Conservation (phyloP, 225 moss, liverwort and hornwort species). For the Rhytidiadelphus loreus region DNA sequence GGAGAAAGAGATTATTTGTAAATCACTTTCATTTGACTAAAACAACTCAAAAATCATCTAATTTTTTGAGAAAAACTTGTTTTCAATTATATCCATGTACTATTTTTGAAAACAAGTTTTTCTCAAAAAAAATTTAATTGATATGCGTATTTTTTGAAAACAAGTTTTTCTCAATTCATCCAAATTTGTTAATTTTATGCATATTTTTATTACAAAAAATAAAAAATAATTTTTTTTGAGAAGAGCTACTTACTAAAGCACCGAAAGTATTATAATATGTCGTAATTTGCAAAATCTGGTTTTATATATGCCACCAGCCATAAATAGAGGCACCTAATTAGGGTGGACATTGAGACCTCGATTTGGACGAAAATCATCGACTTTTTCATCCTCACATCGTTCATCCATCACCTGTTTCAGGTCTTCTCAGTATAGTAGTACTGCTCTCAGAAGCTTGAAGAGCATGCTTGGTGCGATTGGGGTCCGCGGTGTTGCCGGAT, state of each 20-base stretch:
- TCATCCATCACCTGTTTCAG: neutral
- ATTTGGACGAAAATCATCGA: neutral
- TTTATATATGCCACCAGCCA: too few relatives aligned
- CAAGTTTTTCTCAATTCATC: too few relatives aligned
- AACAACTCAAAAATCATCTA: neutral
- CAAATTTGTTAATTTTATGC: neutral
- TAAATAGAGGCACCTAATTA: too few relatives aligned
- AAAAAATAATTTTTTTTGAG: rapidly evolving
- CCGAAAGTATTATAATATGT: neutral
- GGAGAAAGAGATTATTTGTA: neutral
- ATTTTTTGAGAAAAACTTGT: neutral
- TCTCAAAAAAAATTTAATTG: too few relatives aligned
- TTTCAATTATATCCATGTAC: too few relatives aligned
- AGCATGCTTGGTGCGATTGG: too few relatives aligned
- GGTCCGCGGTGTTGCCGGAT: neutral
- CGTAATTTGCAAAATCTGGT: neutral
- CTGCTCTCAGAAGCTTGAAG: neutral
- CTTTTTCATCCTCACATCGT: neutral
- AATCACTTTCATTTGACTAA: rapidly evolving
- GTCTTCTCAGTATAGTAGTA: too few relatives aligned
- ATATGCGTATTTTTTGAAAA: too few relatives aligned
- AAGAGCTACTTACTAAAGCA: neutral
- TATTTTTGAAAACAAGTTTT: too few relatives aligned
- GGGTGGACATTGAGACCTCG: neutral
- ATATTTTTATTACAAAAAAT: neutral